Conservation (phyloP, 257 asterid genomes). For the Solanum sitiens region DNA sequence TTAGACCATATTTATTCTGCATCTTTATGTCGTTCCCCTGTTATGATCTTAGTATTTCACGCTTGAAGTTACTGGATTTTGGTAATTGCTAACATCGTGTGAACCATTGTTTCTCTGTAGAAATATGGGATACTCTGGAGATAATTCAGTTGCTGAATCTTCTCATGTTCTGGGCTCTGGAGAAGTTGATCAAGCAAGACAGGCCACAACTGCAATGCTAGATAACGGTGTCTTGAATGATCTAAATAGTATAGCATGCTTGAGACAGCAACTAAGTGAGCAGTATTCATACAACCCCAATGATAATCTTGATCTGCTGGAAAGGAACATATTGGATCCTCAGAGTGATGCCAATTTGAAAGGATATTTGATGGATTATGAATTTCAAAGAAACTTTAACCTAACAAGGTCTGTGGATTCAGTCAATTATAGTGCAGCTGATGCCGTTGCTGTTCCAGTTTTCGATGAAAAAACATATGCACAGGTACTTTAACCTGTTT, state of each 20-base stretch:
- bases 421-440: slow-evolving; percentile 27
- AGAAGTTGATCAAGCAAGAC: slow-evolving; percentile 40
- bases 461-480: slow-evolving; percentile 39
- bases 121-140: slow-evolving; percentile 38
- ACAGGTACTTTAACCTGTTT: slow-evolving; percentile 29
- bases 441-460: slow-evolving; percentile 30
- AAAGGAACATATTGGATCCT: slow-evolving; percentile 27
- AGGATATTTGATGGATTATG: slow-evolving; percentile 35
- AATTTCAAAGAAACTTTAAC: slow-evolving; percentile 41
- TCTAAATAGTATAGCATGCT: slow-evolving; percentile 31
- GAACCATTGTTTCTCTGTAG: slow-evolving; percentile 15
- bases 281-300: slow-evolving; percentile 32
- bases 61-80: background rate
- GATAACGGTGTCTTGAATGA: slow-evolving; percentile 52
- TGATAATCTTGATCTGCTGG: slow-evolving; percentile 32
- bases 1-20: background rate
- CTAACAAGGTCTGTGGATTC: slow-evolving; percentile 39
- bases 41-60: background rate
- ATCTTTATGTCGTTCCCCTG: background rate
- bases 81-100: background rate
- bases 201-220: slow-evolving; percentile 22
- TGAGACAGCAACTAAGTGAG: slow-evolving; percentile 43
- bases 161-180: slow-evolving; percentile 29
- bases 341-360: slow-evolving; percentile 34
- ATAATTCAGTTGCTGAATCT: slow-evolving; percentile 33